Evolutionary conservation across 2,329 filamentous ascomycete species (phyloP).

Genomic region (Fusarium acutatum): DNA sequence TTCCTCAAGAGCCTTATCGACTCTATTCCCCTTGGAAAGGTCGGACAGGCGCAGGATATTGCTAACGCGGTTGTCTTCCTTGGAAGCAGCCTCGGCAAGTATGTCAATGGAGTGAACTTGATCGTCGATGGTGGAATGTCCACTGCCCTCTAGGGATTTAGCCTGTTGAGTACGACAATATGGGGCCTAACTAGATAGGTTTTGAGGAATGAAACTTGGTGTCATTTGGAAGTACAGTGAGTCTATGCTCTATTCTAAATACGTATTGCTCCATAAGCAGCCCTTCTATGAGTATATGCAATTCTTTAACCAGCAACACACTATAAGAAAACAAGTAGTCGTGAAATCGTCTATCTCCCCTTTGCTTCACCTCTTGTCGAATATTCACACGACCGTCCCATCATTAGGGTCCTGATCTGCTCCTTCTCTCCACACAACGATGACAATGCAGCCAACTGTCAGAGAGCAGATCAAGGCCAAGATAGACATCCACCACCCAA

Average conservation of each 20-base stretch:
- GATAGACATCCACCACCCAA: not conserved
- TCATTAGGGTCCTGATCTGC: accelerated
- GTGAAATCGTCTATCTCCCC: not conserved
- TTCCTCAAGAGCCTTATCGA: slow-evolving; percentile 7
- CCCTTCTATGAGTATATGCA: not conserved
- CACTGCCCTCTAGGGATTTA: not conserved
- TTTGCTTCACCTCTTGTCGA: not conserved
- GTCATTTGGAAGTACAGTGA: not conserved
- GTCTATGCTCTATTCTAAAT: not conserved
- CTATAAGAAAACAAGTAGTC: not conserved
- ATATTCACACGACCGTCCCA: not conserved
- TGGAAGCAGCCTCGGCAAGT: slow-evolving; percentile 33
- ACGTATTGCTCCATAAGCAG: not conserved
- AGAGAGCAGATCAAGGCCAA: not conserved
- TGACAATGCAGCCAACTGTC: not conserved
- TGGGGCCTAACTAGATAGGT: accelerated
- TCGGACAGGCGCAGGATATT: slow-evolving; percentile 30
- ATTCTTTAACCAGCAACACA: not conserved
- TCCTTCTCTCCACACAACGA: not conserved
- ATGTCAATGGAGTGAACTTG: slow-evolving; percentile 30
- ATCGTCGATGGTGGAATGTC: slow-evolving; percentile 37
- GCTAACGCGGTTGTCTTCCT: slow-evolving; percentile 39
- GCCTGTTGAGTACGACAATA: too few relatives aligned
- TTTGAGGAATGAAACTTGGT: not conserved
- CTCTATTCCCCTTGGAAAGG: slow-evolving; percentile 17